Evolutionary conservation across 1,284 basidiomycete genomes (phyloP).

Genomic region (Ustilago xerochloae): DNA sequence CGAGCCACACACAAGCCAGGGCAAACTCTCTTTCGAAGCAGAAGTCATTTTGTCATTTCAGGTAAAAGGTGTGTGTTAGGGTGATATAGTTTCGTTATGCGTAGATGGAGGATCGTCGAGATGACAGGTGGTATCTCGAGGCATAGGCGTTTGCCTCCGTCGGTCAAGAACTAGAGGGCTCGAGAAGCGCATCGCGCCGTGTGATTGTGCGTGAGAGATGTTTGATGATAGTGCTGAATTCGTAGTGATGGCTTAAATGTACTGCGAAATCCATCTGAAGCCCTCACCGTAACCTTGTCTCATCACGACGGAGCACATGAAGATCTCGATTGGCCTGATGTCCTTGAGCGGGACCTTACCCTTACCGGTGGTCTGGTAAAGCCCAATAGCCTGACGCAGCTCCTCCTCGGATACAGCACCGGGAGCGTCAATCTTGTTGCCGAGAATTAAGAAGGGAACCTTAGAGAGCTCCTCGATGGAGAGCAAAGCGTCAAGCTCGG

Average conservation of each 20-base stretch:
- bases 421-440: constrained; percentile 99
- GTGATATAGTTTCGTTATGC: neutral
- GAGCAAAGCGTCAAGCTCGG: constrained; percentile 93
- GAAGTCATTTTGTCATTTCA: constrained; percentile 16
- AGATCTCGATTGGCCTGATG: constrained; percentile 98
- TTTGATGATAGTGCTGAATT: neutral
- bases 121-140: too few species aligned
- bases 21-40: too few species aligned
- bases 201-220: neutral
- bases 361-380: constrained; percentile 99
- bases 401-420: constrained; percentile 98
- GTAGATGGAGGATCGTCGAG: neutral
- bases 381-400: constrained; percentile 90
- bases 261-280: constrained; percentile 99
- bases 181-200: too few species aligned
- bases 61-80: neutral
- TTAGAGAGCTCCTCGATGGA: constrained; percentile 84
- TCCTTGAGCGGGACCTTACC: constrained; percentile 96
- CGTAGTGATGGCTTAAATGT: constrained; percentile 69
- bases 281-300: constrained; percentile 98
- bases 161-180: too few species aligned
- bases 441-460: constrained; percentile 97
- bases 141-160: too few species aligned
- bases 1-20: too few species aligned
- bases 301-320: constrained; percentile 99